These are phyloP conservation scores for Tetraselmis striata DNA, from an alignment of 139 green algal genomes.

Conservation along the genomic window DNA sequence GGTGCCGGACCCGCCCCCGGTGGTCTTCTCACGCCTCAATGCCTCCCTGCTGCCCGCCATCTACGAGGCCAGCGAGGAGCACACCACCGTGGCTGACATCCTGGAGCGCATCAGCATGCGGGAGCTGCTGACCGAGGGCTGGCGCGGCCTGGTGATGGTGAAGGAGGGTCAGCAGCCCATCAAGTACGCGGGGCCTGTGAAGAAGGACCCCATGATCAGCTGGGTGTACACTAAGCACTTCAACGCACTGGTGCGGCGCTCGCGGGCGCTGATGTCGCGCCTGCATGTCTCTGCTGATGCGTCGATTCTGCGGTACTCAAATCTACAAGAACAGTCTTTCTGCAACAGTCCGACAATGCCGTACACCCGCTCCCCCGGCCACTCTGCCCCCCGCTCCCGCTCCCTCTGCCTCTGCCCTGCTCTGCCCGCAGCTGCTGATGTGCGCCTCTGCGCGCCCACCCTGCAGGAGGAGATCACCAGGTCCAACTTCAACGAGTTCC, in stretches of 20 bases:
- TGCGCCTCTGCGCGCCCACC: too few species aligned
- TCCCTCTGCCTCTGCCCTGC: too few species aligned
- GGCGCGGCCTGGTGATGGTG: neutral
- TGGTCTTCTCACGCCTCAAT: neutral
- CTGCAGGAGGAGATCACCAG: slow-evolving; percentile 19
- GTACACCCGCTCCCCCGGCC: too few species aligned
- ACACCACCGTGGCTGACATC: neutral
- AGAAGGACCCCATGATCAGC: neutral
- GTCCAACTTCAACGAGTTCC: slow-evolving; percentile 17
- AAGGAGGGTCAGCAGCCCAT: neutral
- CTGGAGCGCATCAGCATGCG: neutral
- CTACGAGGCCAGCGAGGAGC: neutral
- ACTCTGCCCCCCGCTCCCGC: too few species aligned
- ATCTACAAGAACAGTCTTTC: too few species aligned
- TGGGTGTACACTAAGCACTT: slow-evolving; percentile 3
- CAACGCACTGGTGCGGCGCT: slow-evolving; percentile 1
- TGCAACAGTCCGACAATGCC: too few species aligned
- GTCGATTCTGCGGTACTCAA: too few species aligned
- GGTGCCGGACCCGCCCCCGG: neutral
- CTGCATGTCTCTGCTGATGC: too few species aligned
- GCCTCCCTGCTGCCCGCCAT: neutral
- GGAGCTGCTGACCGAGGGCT: neutral
- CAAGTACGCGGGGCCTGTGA: neutral
- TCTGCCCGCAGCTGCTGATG: too few species aligned
- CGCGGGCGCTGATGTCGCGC: too few species aligned